Conservation (phyloP, 108 stramenopile genomes). For the Discostella pseudostelligera region DNA sequence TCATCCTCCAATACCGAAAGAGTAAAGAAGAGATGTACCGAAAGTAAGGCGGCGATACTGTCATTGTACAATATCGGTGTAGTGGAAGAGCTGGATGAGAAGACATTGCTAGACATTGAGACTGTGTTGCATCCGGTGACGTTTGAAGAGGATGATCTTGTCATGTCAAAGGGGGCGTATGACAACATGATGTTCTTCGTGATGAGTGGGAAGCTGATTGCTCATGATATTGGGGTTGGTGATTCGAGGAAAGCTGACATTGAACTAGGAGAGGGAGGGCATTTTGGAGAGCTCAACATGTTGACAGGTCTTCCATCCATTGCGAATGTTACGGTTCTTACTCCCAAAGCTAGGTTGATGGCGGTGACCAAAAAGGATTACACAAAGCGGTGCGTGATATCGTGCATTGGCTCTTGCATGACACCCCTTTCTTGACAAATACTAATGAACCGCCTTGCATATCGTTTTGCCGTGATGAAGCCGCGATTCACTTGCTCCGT, state of each 20-base stretch:
- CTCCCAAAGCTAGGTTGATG: slow-evolving; percentile 39
- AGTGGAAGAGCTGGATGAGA: slow-evolving; percentile 37
- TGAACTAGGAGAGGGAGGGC: slow-evolving; percentile 37
- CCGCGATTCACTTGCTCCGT: slow-evolving; percentile 29
- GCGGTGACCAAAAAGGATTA: slow-evolving; percentile 44
- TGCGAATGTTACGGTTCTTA: slow-evolving; percentile 40
- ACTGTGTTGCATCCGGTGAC: slow-evolving; percentile 31
- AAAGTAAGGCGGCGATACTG: slow-evolving; percentile 42
- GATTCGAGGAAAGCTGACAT: slow-evolving; percentile 45
- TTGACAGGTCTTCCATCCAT: slow-evolving; percentile 24
- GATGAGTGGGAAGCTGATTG: slow-evolving; percentile 53
- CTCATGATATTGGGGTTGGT: slow-evolving; percentile 33
- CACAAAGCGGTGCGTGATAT: slow-evolving; percentile 22
- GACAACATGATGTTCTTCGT: slow-evolving; percentile 71
- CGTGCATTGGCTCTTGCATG: background rate
- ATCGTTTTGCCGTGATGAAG: background rate
- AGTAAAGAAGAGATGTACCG: slow-evolving; percentile 36
- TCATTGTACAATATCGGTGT: slow-evolving; percentile 37
- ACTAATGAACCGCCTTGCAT: background rate
- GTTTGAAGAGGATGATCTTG: slow-evolving; percentile 50
- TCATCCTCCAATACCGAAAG: slow-evolving; percentile 42
- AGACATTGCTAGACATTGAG: slow-evolving; percentile 23
- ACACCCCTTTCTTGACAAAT: background rate
- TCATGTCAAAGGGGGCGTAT: slow-evolving; percentile 61
- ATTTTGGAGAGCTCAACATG: slow-evolving; percentile 40